Evolutionary conservation across 1,284 basidiomycete species (phyloP), one percentile per base, ranked within the genome.

Genomic region (Inonotus hispidus): DNA sequence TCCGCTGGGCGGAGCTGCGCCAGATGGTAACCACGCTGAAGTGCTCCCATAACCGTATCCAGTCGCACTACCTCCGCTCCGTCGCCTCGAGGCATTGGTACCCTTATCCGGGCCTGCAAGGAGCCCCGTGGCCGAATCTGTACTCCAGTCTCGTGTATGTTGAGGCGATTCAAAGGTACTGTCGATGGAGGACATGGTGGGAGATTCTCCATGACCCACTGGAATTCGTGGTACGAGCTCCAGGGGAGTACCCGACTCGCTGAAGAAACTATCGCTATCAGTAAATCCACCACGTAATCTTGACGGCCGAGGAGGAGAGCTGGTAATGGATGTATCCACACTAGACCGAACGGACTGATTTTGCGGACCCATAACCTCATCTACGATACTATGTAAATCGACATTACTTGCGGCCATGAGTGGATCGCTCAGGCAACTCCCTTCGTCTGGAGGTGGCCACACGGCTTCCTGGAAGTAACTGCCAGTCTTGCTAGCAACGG

Each of bases 391-490:
- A 7, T 67, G 59, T 2, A 82, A 70, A 56, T 81, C 74, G 43
- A 75, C 71, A 3, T 72, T 65, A 46, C 71, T 73, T 19, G 70
- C 66, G 0, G 68, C 65, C 23, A 75, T 64, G 59, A 81, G 69
- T 1, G 80, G 79, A 65, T 83, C 82, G 56, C 78, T 73, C 58
- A 82, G 71, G 1, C 69, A 69, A 32, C 69, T 74, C 32, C 64
- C 68, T 41, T 77, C 73, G 25, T 67, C 67, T 1, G 80, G 79
- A 0, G 78, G 79, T 3, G 77, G 78, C 78, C 79, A 81, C 2
- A 82, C 72, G 19, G 72, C 74, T 60, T 83, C 82, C 25, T 75
- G 75, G 74, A 82, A 83, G 16, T 80, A 71, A 1, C 77, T 79
- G 5, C 79, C 80, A 5, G 75, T 72, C 59, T 78, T 79, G 14